These are phyloP conservation scores for Cylindrodendrum hubeiense DNA, from an alignment of 2,329 filamentous ascomycete genomes.

Conservation along the genomic window DNA sequence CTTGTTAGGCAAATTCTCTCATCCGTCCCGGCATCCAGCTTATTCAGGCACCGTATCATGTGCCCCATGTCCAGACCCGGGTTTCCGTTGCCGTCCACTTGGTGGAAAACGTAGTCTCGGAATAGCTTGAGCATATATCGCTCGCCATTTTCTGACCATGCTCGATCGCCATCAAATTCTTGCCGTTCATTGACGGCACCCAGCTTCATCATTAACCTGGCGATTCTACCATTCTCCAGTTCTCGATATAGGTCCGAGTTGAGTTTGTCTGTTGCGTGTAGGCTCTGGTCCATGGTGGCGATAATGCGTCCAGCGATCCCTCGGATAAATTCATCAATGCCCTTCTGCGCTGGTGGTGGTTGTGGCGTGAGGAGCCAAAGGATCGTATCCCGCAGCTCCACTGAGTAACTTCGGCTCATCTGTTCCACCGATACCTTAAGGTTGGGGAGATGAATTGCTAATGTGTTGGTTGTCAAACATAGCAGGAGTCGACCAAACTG, in stretches of 20 bases:
- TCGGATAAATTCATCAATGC: constrained; percentile 82
- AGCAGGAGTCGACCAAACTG: constrained; percentile 88
- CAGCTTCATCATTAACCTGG: constrained; percentile 84
- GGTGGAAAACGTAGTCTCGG: constrained; percentile 97
- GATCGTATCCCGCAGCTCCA: constrained; percentile 82
- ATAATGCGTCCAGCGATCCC: constrained; percentile 84
- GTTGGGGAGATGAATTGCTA: constrained; percentile 67
- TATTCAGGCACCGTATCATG: constrained; percentile 88
- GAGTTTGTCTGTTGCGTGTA: constrained; percentile 84
- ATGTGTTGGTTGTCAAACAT: constrained; percentile 80
- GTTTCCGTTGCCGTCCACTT: constrained; percentile 86
- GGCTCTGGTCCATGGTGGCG: constrained; percentile 79
- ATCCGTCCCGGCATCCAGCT: constrained; percentile 89
- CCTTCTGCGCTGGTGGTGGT: constrained; percentile 69
- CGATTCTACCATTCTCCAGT: constrained; percentile 89
- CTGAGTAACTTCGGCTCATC: constrained; percentile 80
- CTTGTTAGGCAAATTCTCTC: constrained; percentile 89
- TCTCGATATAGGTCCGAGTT: constrained; percentile 80
- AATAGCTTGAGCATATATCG: constrained; percentile 95
- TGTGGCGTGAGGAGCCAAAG: constrained; percentile 83
- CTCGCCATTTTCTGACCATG: constrained; percentile 94
- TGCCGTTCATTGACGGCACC: constrained; percentile 90
- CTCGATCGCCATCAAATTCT: constrained; percentile 81
- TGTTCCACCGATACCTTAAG: constrained; percentile 80
- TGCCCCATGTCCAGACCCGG: constrained; percentile 90